phyloP scores from a whole-genome alignment of 805 yeast species.

The Suhomyces tanzawaensis region DNA sequence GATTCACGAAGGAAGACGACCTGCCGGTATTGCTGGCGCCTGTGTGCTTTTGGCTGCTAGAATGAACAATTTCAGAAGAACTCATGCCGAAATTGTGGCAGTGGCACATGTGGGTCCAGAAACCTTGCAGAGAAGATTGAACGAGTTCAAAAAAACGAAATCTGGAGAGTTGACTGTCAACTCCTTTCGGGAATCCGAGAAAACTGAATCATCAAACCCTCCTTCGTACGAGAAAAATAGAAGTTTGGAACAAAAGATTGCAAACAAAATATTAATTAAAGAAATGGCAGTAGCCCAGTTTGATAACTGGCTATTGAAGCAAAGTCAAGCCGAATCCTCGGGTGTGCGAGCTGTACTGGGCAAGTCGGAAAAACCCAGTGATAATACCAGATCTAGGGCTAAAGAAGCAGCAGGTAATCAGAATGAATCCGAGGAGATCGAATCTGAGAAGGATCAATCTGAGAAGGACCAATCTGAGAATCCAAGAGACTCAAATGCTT shows the following conservation, averaged over 20 bases:
- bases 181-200: slow-evolving; percentile 59
- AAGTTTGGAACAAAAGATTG: slow-evolving; percentile 43
- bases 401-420: background rate
- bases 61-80: slow-evolving; percentile 91
- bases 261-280: slow-evolving; percentile 4
- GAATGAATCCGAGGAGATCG: background rate
- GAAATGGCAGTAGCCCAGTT: background rate
- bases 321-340: background rate
- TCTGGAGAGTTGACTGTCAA: slow-evolving; percentile 72
- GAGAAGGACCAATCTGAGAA: background rate
- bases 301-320: background rate
- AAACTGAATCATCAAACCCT: slow-evolving; percentile 58
- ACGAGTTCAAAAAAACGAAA: slow-evolving; percentile 78
- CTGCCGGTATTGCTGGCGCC: slow-evolving; percentile 99
- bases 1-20: slow-evolving; percentile 95
- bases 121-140: slow-evolving; percentile 84
- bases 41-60: slow-evolving; percentile 90
- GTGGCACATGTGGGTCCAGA: slow-evolving; percentile 95
- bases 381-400: background rate
- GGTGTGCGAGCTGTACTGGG: background rate
- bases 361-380: background rate
- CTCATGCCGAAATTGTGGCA: slow-evolving; percentile 90
- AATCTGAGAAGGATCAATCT: background rate
- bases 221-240: slow-evolving; percentile 77
- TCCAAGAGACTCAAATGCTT: background rate